phyloP scores from a whole-genome alignment of 352 stramenopile genomes.

The Pelagophyceae sp. region DNA sequence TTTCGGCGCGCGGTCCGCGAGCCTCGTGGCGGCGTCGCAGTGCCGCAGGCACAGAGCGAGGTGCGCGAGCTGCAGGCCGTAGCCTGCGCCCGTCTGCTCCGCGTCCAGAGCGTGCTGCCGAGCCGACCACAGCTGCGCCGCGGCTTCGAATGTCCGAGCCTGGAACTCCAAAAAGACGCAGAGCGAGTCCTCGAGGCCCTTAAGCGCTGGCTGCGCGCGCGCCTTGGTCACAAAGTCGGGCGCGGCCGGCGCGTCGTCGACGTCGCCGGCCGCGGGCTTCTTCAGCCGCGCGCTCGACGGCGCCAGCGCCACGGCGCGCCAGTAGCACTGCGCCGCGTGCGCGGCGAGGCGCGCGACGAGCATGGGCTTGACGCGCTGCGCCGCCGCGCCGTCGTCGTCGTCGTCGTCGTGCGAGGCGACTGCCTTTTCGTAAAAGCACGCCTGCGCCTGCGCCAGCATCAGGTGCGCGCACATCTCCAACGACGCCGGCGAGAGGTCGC shows the following conservation, averaged over 20 bases:
- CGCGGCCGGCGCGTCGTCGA: neutral
- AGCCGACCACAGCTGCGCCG: neutral
- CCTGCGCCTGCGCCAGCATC: constrained; percentile 39
- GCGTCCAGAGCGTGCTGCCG: neutral
- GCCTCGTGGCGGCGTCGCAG: neutral
- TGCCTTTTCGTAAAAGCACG: constrained; percentile 76
- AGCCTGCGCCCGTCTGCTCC: neutral
- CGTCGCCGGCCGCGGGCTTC: neutral
- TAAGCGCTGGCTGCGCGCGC: neutral
- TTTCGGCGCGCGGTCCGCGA: neutral
- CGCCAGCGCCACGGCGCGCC: neutral
- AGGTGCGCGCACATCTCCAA: constrained; percentile 32
- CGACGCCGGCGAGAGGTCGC: constrained; percentile 27
- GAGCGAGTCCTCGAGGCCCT: neutral
- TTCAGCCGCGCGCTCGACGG: neutral
- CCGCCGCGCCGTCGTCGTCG: neutral
- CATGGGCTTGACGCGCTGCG: neutral
- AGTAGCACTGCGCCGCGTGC: constrained; percentile 8
- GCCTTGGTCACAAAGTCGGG: neutral
- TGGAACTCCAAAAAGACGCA: neutral
- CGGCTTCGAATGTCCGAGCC: constrained; percentile 10
- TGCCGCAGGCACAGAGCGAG: neutral
- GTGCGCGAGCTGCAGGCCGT: neutral
- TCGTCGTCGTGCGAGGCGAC: constrained; percentile 44
- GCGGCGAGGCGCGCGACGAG: neutral